Evolutionary conservation across 1,284 basidiomycete species (phyloP).

Genomic region (Ceratobasidium papillatum): DNA sequence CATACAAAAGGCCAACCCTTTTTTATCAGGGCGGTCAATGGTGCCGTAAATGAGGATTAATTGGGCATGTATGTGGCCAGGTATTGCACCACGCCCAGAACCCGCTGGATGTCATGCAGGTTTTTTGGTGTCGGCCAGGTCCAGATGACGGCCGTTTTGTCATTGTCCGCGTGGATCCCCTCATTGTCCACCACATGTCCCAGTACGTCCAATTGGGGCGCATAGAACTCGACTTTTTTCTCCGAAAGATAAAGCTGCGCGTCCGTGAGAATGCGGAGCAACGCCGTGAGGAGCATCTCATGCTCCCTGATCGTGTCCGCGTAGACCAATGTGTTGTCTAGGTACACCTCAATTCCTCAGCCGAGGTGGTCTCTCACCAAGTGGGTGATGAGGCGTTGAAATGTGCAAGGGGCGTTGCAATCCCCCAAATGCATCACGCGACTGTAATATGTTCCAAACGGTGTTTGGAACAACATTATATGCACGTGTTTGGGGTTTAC

Average conservation of each 20-base stretch:
- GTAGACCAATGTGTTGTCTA: conserved; percentile 49
- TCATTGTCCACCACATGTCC: conserved; percentile 43
- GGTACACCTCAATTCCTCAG: conserved; percentile 47
- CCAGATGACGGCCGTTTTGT: neutral
- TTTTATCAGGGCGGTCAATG: conserved; percentile 46
- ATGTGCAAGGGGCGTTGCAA: conserved; percentile 49
- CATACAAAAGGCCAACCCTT: conserved; percentile 47
- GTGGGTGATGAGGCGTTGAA: conserved; percentile 51
- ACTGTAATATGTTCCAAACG: conserved; percentile 53
- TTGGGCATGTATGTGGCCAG: conserved; percentile 48
- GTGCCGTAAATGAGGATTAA: conserved; percentile 49
- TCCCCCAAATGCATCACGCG: conserved; percentile 51
- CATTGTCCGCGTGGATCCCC: conserved; percentile 2
- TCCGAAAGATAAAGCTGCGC: conserved; percentile 51
- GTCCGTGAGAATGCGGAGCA: conserved; percentile 50
- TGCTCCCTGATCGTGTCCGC: conserved; percentile 53
- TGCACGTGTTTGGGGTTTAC: conserved; percentile 51
- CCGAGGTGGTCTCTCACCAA: conserved; percentile 47
- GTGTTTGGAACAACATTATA: conserved; percentile 46
- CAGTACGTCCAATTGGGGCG: neutral
- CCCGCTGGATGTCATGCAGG: conserved; percentile 8
- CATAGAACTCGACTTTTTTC: too few species aligned
- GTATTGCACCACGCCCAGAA: conserved; percentile 47
- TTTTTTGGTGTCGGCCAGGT: conserved; percentile 10
- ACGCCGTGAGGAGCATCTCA: conserved; percentile 48